Base-by-base conservation (phyloP, 2,329 filamentous ascomycete genomes). In the Massarina eburnea region DNA sequence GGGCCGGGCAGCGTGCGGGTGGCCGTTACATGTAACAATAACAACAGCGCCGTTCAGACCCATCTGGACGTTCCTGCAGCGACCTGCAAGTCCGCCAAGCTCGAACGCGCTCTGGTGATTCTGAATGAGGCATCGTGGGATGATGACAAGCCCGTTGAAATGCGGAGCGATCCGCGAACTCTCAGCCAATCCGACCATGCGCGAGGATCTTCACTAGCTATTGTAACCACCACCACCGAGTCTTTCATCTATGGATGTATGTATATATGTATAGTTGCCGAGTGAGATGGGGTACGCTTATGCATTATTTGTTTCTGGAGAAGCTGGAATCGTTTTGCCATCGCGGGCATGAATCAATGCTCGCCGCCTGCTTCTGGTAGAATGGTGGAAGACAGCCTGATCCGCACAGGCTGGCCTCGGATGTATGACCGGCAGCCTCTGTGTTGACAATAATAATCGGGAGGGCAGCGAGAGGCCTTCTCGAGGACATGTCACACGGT, bases 391-490 rank as follows among this genome's bases (percentile, higher is more conserved):
- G 46, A 55, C 58, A 59, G 54, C 49, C 53, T 54, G 59, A 63
- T 64, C 59, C 57, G 49, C 55, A 49, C 55, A 58, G 55, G 55
- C 59, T 53, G 55, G 46, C 47, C 37, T 47, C 53, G 49, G 51
- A 56, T 44, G 56, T 43, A 66, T 65, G 62, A 62, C 60, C 45
- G 59, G 59, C 61, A 66, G 51, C 45, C 57, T 55, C 59, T 56
- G 61, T 30, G 56, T 44, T 52, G 53, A 56, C 55, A 48, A 42
- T 40, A 27, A 48, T 40, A 48, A 47, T 57, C 52, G 51, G 41
- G 50, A 46, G 43, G 54, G 52, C 43, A 41, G 37, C 46, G 45
- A 49, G 49, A 52, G 35, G 40, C 38, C 48, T 44, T 40, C 44
- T 40, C 49, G 45, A 38, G 37, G 50, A 43, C 48, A 55, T 50